Percentiles rank a stretch among this genome's conserved stretches.
Conservation (phyloP, 1,139 yeast genomes). For the Debaryomyces subglobosus region DNA sequence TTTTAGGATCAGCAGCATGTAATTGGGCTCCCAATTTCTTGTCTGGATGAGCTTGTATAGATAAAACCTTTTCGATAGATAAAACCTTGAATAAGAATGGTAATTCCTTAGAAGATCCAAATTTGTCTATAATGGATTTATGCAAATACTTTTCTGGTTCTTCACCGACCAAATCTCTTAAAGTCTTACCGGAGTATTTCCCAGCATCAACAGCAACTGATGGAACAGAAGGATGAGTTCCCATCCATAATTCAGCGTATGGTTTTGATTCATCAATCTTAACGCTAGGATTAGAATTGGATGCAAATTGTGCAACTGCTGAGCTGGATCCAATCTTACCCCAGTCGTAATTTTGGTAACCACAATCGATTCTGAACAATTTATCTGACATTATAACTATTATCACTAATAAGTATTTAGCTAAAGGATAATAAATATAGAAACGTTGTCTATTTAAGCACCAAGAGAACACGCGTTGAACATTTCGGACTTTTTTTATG, state of each 20-base stretch:
- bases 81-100: slow-evolving; percentile 94
- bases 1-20: slow-evolving; percentile 81
- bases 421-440: background rate
- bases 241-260: slow-evolving; percentile 97
- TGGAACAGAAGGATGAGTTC: slow-evolving; percentile 93
- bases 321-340: slow-evolving; percentile 84
- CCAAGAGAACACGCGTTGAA: slow-evolving; percentile 1
- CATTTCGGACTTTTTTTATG: background rate
- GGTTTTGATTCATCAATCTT: slow-evolving; percentile 72
- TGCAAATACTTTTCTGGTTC: slow-evolving; percentile 68
- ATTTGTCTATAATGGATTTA: slow-evolving; percentile 58
- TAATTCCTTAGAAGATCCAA: slow-evolving; percentile 69
- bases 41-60: slow-evolving; percentile 98
- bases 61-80: slow-evolving; percentile 87
- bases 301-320: slow-evolving; percentile 87
- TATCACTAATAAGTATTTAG: background rate
- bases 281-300: slow-evolving; percentile 61
- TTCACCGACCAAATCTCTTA: slow-evolving; percentile 65
- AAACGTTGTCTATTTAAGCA: background rate
- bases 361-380: slow-evolving; percentile 53
- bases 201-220: slow-evolving; percentile 55
- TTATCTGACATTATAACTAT: slow-evolving; percentile 14
- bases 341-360: slow-evolving; percentile 79
- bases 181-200: slow-evolving; percentile 45
- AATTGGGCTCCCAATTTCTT: slow-evolving; percentile 76